Conservation (phyloP, 176 grass and related monocot species). For the Urochloa ruziziensis region DNA sequence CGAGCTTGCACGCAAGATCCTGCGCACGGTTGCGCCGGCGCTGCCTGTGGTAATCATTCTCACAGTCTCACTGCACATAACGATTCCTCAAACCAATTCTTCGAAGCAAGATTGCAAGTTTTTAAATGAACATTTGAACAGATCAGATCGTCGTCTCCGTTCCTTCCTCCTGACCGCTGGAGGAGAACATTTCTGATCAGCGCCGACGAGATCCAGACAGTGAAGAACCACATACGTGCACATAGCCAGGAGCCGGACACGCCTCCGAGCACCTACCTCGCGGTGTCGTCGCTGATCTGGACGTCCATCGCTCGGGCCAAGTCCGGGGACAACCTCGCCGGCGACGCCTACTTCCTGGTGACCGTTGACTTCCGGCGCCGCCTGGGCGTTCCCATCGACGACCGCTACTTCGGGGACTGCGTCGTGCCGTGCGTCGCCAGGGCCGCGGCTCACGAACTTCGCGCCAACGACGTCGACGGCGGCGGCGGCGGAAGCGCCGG, state of each 20-base stretch:
- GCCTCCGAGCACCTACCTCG: slow-evolving; percentile 20
- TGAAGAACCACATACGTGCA: neutral
- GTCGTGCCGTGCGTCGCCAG: neutral
- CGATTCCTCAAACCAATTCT: neutral
- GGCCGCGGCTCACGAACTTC: neutral
- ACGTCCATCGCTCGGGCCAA: slow-evolving; percentile 25
- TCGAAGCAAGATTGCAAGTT: too few relatives aligned
- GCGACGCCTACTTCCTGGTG: neutral
- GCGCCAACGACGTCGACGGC: too few relatives aligned
- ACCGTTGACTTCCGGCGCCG: slow-evolving; percentile 8
- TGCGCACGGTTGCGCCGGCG: slow-evolving; percentile 16
- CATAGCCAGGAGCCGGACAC: neutral
- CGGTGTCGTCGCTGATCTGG: slow-evolving; percentile 33
- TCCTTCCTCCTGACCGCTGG: neutral
- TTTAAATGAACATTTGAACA: too few relatives aligned
- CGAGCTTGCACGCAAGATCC: neutral
- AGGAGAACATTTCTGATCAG: neutral
- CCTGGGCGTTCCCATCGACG: neutral
- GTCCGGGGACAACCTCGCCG: neutral
- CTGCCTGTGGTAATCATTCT: slow-evolving; percentile 17
- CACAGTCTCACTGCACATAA: neutral
- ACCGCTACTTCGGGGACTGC: slow-evolving; percentile 52
- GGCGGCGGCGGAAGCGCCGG: too few relatives aligned
- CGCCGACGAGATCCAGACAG: neutral
- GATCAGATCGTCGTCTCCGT: neutral